Percentiles rank a stretch among this genome's conserved stretches.
phyloP scores from a whole-genome alignment of 176 grass and related monocot genomes.

The Urochloa ruziziensis region DNA sequence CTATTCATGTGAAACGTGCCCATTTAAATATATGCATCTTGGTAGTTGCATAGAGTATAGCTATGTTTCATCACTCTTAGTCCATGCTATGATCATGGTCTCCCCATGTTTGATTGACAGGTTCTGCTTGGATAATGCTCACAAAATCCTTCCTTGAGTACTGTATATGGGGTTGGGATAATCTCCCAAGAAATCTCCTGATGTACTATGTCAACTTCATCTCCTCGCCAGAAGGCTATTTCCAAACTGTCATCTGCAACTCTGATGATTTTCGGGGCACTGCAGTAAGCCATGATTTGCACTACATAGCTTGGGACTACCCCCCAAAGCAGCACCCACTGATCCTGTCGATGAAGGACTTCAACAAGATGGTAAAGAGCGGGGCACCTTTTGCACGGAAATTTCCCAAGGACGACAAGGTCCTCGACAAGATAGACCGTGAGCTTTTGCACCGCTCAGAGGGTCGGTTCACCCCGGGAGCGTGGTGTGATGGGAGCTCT shows the following conservation, averaged over 20 bases:
- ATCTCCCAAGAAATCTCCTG: slow-evolving; percentile 73
- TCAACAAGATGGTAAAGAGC: slow-evolving; percentile 70
- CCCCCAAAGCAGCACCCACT: slow-evolving; percentile 85
- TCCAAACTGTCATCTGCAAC: slow-evolving; percentile 92
- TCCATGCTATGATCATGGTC: background rate
- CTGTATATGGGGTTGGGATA: slow-evolving; percentile 88
- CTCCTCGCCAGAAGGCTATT: slow-evolving; percentile 93
- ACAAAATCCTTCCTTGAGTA: slow-evolving; percentile 76
- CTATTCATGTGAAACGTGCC: background rate
- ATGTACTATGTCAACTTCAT: slow-evolving; percentile 96
- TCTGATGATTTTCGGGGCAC: slow-evolving; percentile 61
- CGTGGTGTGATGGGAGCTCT: slow-evolving; percentile 65
- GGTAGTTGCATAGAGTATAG: background rate
- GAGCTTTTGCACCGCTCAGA: slow-evolving; percentile 67
- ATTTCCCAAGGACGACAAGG: slow-evolving; percentile 80
- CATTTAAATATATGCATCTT: background rate
- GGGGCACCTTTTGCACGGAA: slow-evolving; percentile 82
- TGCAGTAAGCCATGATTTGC: slow-evolving; percentile 70
- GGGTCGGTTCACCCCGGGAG: slow-evolving; percentile 69
- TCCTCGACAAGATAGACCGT: slow-evolving; percentile 72
- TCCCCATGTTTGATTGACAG: slow-evolving; percentile 28
- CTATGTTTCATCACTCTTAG: background rate
- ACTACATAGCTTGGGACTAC: slow-evolving; percentile 88
- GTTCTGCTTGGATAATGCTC: slow-evolving; percentile 95
- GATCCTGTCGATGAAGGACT: slow-evolving; percentile 75